Conservation (phyloP, 371 early-diverging fungal species). For the Cladochytrium tenue region DNA sequence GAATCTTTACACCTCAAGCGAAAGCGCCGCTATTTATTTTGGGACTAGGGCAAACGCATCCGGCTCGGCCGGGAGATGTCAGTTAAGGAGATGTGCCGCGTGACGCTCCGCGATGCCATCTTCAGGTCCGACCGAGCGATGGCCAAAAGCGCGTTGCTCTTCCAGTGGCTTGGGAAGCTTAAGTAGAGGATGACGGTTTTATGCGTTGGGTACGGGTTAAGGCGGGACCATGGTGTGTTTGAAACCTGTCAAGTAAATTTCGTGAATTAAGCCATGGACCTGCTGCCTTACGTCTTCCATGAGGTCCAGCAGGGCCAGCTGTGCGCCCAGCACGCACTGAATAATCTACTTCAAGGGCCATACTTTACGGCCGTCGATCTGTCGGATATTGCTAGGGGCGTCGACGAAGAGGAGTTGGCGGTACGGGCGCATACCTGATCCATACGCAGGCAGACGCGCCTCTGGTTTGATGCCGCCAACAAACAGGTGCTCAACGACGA, state of each 20-base stretch:
- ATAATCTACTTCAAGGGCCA: constrained; percentile 63
- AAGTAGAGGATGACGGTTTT: too few relatives aligned
- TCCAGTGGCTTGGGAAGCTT: constrained; percentile 33
- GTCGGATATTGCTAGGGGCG: constrained; percentile 61
- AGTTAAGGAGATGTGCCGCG: constrained; percentile 31
- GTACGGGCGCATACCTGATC: too few relatives aligned
- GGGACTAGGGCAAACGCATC: constrained; percentile 19
- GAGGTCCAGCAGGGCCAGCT: constrained; percentile 71
- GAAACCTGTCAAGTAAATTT: too few relatives aligned
- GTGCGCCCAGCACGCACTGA: constrained; percentile 76
- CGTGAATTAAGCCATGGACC: too few relatives aligned
- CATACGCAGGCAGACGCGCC: too few relatives aligned
- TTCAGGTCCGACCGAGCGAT: constrained; percentile 35
- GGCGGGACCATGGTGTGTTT: too few relatives aligned
- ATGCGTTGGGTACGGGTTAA: too few relatives aligned
- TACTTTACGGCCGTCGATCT: constrained; percentile 77
- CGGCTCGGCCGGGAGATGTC: constrained; percentile 18
- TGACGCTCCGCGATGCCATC: constrained; percentile 39
- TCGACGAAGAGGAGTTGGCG: constrained; percentile 55
- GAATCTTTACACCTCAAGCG: too few relatives aligned
- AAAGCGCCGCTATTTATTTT: too few relatives aligned
- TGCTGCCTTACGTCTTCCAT: constrained; percentile 6
- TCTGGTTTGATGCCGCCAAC: too few relatives aligned
- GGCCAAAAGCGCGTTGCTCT: constrained; percentile 21
- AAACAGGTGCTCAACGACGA: too few relatives aligned